Evolutionary conservation across 352 stramenopile species (phyloP).

Genomic region (Pythium sukuiense): DNA sequence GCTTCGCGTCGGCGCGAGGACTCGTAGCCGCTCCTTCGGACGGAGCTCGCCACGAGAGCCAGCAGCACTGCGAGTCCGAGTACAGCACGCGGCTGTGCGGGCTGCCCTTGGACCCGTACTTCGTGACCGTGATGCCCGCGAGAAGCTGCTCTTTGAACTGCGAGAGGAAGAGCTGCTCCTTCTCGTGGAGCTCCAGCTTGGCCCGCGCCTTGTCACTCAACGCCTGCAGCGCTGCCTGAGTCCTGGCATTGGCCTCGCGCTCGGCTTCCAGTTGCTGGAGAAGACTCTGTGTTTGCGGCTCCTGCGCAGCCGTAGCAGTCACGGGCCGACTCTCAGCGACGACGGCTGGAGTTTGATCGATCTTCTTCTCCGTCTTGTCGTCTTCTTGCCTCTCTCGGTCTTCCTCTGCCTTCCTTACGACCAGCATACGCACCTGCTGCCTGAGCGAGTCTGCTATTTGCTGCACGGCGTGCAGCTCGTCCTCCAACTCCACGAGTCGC

Average conservation of each 20-base stretch:
- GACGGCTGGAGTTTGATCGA: background rate
- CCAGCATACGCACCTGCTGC: conserved; percentile 26
- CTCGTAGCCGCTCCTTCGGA: conserved; percentile 27
- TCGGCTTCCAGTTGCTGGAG: conserved; percentile 28
- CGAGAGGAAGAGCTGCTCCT: conserved; percentile 43
- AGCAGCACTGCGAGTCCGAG: conserved; percentile 50
- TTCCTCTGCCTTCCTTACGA: background rate
- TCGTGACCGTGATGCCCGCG: conserved; percentile 50
- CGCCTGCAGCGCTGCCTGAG: conserved; percentile 35
- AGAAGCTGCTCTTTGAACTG: conserved; percentile 63
- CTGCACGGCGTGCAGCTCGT: conserved; percentile 15
- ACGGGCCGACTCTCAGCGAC: background rate
- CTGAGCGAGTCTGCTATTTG: conserved; percentile 28
- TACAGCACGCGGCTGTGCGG: conserved; percentile 57
- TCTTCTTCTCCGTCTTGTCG: background rate
- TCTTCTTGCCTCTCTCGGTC: background rate
- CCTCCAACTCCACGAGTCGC: conserved; percentile 32
- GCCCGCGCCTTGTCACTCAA: conserved; percentile 34
- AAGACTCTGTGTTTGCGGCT: conserved; percentile 29
- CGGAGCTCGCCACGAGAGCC: conserved; percentile 56
- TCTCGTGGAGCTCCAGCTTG: conserved; percentile 30
- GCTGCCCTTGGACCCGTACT: conserved; percentile 48
- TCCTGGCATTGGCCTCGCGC: conserved; percentile 28
- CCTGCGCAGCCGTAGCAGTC: conserved; percentile 1
- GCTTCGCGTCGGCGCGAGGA: conserved; percentile 47